phyloP scores from a whole-genome alignment of 2,329 filamentous ascomycete species.

The Botrytis deweyae region DNA sequence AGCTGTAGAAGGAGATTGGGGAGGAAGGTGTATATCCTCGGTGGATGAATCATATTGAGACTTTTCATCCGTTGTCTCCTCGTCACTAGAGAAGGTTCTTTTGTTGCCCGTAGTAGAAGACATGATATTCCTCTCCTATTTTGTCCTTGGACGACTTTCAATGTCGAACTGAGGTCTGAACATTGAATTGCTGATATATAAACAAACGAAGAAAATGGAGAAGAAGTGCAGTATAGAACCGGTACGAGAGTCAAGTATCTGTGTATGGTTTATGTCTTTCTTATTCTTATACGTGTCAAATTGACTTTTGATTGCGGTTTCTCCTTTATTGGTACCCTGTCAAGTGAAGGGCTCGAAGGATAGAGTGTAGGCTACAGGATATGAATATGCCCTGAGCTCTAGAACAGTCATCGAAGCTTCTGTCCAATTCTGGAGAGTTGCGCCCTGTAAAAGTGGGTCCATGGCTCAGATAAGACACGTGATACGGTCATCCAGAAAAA shows the following conservation, averaged over 20 bases:
- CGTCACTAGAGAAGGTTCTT: background rate
- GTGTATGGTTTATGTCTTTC: background rate
- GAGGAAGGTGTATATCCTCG: slow-evolving; percentile 12
- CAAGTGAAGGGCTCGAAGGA: slow-evolving; percentile 2
- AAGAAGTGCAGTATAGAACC: background rate
- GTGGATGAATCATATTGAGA: slow-evolving; percentile 18
- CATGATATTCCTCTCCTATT: slow-evolving; percentile 4
- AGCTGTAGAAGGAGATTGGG: slow-evolving; percentile 18
- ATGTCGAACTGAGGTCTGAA: slow-evolving; percentile 12
- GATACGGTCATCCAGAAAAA: background rate
- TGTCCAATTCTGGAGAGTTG: slow-evolving; percentile 9
- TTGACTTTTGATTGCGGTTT: background rate
- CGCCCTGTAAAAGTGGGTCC: background rate
- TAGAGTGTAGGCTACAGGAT: background rate
- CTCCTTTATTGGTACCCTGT: background rate
- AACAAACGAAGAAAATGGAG: background rate
- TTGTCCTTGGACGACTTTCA: slow-evolving; percentile 12
- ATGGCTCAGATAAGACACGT: background rate
- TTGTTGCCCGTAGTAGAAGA: background rate
- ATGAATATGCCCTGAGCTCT: slow-evolving; percentile 9
- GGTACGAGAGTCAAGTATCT: background rate
- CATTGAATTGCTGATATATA: slow-evolving; percentile 13
- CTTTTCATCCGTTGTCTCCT: slow-evolving; percentile 4
- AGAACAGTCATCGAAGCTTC: slow-evolving; percentile 19
- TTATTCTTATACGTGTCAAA: background rate